Evolutionary conservation across 257 asterid genomes (phyloP).

Genomic region (Gynochthodes officinalis): DNA sequence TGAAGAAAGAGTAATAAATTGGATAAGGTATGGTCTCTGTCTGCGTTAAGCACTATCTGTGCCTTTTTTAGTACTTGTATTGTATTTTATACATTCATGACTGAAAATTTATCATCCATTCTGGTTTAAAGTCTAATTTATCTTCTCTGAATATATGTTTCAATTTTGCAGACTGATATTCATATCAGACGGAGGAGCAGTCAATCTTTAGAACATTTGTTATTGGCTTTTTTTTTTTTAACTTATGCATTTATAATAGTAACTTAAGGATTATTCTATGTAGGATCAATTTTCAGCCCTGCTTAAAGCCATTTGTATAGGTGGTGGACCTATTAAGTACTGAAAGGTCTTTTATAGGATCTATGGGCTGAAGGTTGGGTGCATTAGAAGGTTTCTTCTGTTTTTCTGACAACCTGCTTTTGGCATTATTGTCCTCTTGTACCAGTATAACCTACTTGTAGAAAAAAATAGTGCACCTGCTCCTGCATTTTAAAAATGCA

Average conservation of each 20-base stretch:
- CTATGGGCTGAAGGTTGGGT: no score
- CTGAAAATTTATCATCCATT: background rate
- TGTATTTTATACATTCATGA: background rate
- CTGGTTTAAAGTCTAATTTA: background rate
- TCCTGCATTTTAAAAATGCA: background rate
- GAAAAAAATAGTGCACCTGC: background rate
- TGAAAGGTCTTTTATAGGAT: no score
- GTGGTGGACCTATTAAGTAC: background rate
- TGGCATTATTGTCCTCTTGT: background rate
- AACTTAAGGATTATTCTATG: background rate
- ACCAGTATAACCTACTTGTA: background rate
- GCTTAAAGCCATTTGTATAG: background rate
- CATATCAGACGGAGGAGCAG: background rate
- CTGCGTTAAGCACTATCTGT: background rate
- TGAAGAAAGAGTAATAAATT: slow-evolving; percentile 64
- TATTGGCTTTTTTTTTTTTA: background rate
- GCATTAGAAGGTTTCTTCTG: background rate
- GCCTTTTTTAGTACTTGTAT: background rate
- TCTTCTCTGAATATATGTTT: background rate
- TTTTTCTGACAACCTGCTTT: background rate
- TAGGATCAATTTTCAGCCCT: background rate
- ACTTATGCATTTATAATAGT: background rate
- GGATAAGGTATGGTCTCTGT: slow-evolving; percentile 62
- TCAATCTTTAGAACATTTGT: background rate
- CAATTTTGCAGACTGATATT: background rate